Evolutionary conservation across 352 stramenopile genomes (phyloP), one percentile per base, ranked within the genome.

Genomic region (Phytophthora sansomeana): DNA sequence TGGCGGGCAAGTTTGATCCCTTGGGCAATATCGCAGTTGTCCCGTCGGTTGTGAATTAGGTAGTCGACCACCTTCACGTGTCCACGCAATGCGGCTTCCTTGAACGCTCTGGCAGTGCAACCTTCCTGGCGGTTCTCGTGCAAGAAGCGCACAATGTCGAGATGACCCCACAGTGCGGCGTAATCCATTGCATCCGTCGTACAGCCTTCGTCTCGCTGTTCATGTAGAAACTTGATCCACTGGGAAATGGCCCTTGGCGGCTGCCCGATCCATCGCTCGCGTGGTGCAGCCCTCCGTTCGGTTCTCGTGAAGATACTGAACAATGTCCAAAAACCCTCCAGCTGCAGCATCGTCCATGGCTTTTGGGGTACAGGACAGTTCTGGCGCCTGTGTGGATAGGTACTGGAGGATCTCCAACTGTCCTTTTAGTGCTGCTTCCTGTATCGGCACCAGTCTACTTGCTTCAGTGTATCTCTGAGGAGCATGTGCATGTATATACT

Each of bases 151-250:
- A 89, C 68, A 8, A 85, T 60, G 7, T 85, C 78, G 0, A 81
- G 42, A 48, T 86, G 78, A 4, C 67, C 67, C 44, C 71, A 76
- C 26, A 76, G 50, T 8, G 77, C 80, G 0, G 80, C 80, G 38
- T 81, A 81, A 63, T 89, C 70, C 77, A 91, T 89, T 1, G 82
- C 80, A 44, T 75, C 65, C 1, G 76, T 86, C 21, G 78, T 84
- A 59, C 82, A 91, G 14, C 72, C 68, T 35, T 79, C 72, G 19
- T 54, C 26, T 54, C 67, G 48, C 17, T 74, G 46, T 30, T 64
- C 54, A 38, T 79, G 60, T 19, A 79, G 51, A 42, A 74, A 79
- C 21, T 35, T 44, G 17, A 79, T n/a, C 63, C 28, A 79, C 72
- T 0, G 69, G 50, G 0, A 77, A 24, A 67, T 77, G 60, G 0